phyloP scores from a whole-genome alignment of 1,139 yeast genomes.

The Saccharomycopsis hybrid region DNA sequence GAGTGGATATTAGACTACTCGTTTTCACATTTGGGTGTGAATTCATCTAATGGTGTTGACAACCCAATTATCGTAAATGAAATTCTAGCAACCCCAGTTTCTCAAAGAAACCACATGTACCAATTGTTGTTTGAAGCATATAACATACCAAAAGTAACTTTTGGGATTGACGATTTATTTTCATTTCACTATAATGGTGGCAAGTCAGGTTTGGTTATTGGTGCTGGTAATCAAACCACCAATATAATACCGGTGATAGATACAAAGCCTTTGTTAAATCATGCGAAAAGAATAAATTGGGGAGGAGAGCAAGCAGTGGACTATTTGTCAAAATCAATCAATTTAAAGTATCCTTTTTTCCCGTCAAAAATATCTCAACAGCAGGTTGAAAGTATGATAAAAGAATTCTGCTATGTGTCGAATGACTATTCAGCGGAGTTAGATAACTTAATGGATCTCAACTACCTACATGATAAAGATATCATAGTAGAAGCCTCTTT shows the following conservation, averaged over 20 bases:
- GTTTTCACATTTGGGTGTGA: constrained; percentile 70
- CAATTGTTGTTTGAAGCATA: constrained; percentile 82
- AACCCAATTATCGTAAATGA: constrained; percentile 85
- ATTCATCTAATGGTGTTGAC: constrained; percentile 48
- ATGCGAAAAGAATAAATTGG: constrained; percentile 82
- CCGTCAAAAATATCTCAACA: constrained; percentile 62
- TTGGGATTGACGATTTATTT: constrained; percentile 79
- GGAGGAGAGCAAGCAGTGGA: constrained; percentile 77
- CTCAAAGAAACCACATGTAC: constrained; percentile 68
- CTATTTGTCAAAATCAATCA: constrained; percentile 56
- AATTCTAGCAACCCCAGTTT: constrained; percentile 59
- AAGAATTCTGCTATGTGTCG: constrained; percentile 76
- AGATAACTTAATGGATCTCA: constrained; percentile 49
- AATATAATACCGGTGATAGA: constrained; percentile 73
- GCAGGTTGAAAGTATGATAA: constrained; percentile 63
- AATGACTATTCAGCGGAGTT: constrained; percentile 62
- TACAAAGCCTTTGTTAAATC: constrained; percentile 58
- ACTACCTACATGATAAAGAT: constrained; percentile 58
- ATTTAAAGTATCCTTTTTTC: constrained; percentile 85
- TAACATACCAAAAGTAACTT: constrained; percentile 62
- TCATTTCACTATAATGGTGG: constrained; percentile 51
- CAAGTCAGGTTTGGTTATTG: constrained; percentile 62
- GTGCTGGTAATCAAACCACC: constrained; percentile 79
- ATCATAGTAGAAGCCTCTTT: constrained; percentile 80
- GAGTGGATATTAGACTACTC: constrained; percentile 81